These are phyloP conservation scores for Schwanniomyces vanrijiae DNA, from an alignment of 805 yeast species.

Conservation along the genomic window DNA sequence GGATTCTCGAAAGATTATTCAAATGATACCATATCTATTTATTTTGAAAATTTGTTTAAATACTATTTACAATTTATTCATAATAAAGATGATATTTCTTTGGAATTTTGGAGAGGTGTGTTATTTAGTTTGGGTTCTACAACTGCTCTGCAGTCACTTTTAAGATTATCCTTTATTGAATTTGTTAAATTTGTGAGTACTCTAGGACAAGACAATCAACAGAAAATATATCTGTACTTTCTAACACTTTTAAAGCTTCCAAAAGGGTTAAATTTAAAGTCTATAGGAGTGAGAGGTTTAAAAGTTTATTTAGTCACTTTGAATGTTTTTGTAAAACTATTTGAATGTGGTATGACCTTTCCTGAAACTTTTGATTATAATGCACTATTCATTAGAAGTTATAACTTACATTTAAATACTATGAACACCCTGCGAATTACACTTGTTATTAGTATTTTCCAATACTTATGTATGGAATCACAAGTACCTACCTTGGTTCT, in stretches of 20 bases:
- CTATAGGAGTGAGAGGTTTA: slow-evolving; percentile 13
- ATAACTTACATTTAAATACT: slow-evolving; percentile 57
- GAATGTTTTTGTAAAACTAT: slow-evolving; percentile 33
- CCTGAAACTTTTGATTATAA: slow-evolving; percentile 28
- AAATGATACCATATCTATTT: not conserved
- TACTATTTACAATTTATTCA: slow-evolving; percentile 14
- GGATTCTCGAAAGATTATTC: not conserved
- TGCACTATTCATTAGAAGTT: slow-evolving; percentile 46
- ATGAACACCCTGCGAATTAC: slow-evolving; percentile 36
- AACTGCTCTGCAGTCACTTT: slow-evolving; percentile 47
- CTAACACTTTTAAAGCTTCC: slow-evolving; percentile 18
- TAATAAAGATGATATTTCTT: slow-evolving; percentile 11
- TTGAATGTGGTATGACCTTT: slow-evolving; percentile 37
- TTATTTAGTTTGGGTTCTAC: slow-evolving; percentile 55
- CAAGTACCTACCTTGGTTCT: slow-evolving; percentile 7
- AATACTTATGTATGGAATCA: slow-evolving; percentile 25
- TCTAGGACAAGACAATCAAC: slow-evolving; percentile 15
- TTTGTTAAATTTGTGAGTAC: slow-evolving; percentile 31
- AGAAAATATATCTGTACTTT: slow-evolving; percentile 11
- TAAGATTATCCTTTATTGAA: slow-evolving; percentile 41
- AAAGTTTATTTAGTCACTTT: slow-evolving; percentile 25
- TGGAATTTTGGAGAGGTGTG: slow-evolving; percentile 57
- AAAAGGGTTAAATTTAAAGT: slow-evolving; percentile 7
- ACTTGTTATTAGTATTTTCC: slow-evolving; percentile 45
- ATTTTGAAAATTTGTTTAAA: slow-evolving; percentile 24